Percentiles rank a stretch among this genome's conserved stretches.
These are phyloP conservation scores for Geotrichum europaeum DNA, from an alignment of 1,139 yeast species.

Conservation along the genomic window DNA sequence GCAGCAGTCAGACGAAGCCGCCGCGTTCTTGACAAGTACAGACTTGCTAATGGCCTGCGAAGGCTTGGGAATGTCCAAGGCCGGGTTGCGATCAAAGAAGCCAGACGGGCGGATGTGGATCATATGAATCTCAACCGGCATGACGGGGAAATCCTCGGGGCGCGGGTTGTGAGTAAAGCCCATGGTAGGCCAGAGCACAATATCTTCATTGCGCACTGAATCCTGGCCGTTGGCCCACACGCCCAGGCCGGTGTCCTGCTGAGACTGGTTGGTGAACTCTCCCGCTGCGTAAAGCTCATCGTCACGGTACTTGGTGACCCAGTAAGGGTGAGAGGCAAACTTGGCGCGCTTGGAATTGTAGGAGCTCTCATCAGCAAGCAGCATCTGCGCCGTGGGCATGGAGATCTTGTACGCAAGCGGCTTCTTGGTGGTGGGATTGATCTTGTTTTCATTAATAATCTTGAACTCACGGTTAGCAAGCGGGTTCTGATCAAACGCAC, in stretches of 20 bases:
- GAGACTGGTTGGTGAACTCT: slow-evolving; percentile 62
- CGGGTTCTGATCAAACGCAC: slow-evolving; percentile 63
- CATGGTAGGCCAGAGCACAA: slow-evolving; percentile 79
- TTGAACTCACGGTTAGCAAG: slow-evolving; percentile 68
- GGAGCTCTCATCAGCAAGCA: slow-evolving; percentile 50
- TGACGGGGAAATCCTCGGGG: slow-evolving; percentile 88
- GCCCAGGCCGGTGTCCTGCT: slow-evolving; percentile 51
- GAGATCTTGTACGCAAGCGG: slow-evolving; percentile 70
- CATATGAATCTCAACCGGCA: slow-evolving; percentile 77
- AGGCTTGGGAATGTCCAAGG: slow-evolving; percentile 74
- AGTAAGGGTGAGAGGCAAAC: slow-evolving; percentile 54
- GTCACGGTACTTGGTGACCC: slow-evolving; percentile 59
- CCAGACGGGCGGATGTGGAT: slow-evolving; percentile 67
- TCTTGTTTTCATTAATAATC: slow-evolving; percentile 61
- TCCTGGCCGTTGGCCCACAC: slow-evolving; percentile 54
- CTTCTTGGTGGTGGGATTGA: slow-evolving; percentile 59
- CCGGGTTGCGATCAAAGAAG: slow-evolving; percentile 78
- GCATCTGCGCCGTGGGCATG: slow-evolving; percentile 69
- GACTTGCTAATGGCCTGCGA: slow-evolving; percentile 67
- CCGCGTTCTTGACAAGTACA: slow-evolving; percentile 31
- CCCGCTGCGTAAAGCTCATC: slow-evolving; percentile 57
- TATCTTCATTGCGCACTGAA: slow-evolving; percentile 61
- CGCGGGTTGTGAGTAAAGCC: slow-evolving; percentile 85
- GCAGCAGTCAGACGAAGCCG: slow-evolving; percentile 7
- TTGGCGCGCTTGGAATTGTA: slow-evolving; percentile 54